Conservation (phyloP, 208 protist genomes). For the Wallacemonas rigidus region DNA sequence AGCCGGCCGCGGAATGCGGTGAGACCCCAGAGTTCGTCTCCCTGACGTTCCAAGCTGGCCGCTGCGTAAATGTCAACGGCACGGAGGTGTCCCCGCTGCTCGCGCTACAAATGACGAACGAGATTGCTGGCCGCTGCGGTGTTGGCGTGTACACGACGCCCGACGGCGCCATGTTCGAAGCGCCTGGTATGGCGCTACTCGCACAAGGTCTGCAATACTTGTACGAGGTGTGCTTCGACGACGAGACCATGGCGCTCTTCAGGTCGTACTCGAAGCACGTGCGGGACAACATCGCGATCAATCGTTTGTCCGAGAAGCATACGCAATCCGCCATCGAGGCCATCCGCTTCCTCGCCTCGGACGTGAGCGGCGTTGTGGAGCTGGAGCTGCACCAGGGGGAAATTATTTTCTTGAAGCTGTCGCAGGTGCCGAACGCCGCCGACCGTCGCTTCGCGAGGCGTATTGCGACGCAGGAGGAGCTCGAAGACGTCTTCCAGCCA, state of each 20-base stretch:
- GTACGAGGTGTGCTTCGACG: slow-evolving; percentile 90
- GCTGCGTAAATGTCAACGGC: slow-evolving; percentile 86
- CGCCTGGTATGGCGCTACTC: slow-evolving; percentile 90
- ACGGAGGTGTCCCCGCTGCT: slow-evolving; percentile 77
- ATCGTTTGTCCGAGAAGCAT: slow-evolving; percentile 78
- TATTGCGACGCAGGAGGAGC: slow-evolving; percentile 78
- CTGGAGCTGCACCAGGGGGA: slow-evolving; percentile 89
- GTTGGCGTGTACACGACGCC: slow-evolving; percentile 79
- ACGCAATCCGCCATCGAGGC: slow-evolving; percentile 85
- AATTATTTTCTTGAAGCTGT: slow-evolving; percentile 87
- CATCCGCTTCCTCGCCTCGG: slow-evolving; percentile 68
- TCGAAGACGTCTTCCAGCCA: slow-evolving; percentile 87
- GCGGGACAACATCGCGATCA: slow-evolving; percentile 60
- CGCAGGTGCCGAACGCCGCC: slow-evolving; percentile 52
- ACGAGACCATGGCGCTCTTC: slow-evolving; percentile 72
- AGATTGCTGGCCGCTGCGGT: slow-evolving; percentile 88
- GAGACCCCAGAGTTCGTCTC: slow-evolving; percentile 80
- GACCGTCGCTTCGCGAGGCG: slow-evolving; percentile 41
- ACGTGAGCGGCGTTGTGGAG: slow-evolving; percentile 84
- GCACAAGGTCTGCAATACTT: slow-evolving; percentile 69
- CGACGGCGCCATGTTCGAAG: slow-evolving; percentile 89
- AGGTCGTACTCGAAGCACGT: slow-evolving; percentile 79
- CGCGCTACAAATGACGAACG: slow-evolving; percentile 85
- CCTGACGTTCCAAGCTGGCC: slow-evolving; percentile 68
- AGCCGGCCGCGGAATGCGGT: slow-evolving; percentile 62